These are phyloP conservation scores for Knufia petricola DNA, from an alignment of 2,329 filamentous ascomycete species.

Conservation along the genomic window DNA sequence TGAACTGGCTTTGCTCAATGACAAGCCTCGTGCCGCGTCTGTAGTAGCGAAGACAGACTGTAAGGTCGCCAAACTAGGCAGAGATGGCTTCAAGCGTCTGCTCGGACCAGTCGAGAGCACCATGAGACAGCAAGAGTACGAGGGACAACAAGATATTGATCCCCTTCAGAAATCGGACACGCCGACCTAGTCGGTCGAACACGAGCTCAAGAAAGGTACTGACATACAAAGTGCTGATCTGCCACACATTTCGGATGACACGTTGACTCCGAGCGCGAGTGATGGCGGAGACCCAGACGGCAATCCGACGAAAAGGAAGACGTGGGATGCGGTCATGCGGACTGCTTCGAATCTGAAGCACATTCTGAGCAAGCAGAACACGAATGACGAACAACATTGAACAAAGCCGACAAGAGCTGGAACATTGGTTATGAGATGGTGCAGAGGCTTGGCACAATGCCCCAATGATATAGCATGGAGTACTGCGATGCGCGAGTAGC, in stretches of 20 bases:
- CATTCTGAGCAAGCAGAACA: not conserved
- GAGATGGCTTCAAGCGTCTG: conserved; percentile 88
- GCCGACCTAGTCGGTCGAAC: conserved; percentile 28
- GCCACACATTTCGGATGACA: not conserved
- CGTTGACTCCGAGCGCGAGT: not conserved
- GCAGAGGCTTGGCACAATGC: not conserved
- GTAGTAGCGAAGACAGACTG: conserved; percentile 76
- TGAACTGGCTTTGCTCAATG: conserved; percentile 85
- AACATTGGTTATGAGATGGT: not conserved
- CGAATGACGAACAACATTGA: not conserved
- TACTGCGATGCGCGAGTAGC: too few relatives aligned
- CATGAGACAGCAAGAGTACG: conserved; percentile 60
- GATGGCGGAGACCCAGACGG: not conserved
- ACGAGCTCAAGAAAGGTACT: not conserved
- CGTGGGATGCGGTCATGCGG: not conserved
- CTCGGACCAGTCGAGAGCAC: conserved; percentile 89
- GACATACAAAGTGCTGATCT: not conserved
- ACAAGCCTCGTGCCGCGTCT: conserved; percentile 84
- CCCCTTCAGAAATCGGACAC: conserved; percentile 20
- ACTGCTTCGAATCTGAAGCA: not conserved
- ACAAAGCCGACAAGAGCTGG: not conserved
- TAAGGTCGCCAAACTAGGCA: conserved; percentile 85
- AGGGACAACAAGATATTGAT: conserved; percentile 22
- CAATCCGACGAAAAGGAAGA: not conserved
- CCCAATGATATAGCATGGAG: too few relatives aligned